Percentiles rank a stretch among this genome's conserved stretches.
These are phyloP conservation scores for Solanum chiquidenum DNA, from an alignment of 257 asterid species.

Conservation along the genomic window DNA sequence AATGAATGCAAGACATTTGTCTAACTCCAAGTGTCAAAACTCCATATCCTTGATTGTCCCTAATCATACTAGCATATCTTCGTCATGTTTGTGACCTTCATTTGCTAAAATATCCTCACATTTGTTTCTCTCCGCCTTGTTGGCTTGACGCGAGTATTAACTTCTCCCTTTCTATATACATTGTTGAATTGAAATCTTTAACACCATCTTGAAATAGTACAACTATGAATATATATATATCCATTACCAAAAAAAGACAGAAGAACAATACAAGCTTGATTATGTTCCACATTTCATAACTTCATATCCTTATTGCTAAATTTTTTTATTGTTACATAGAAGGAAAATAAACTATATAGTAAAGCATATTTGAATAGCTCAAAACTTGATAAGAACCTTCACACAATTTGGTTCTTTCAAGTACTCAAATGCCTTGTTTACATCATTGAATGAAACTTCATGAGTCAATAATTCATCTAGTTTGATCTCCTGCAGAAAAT, in stretches of 20 bases:
- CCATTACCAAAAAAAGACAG: not conserved
- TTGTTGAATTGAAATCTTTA: not conserved
- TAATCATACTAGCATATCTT: not conserved
- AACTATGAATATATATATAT: not conserved
- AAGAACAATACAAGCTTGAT: not conserved
- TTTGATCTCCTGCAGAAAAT: conserved; percentile 37
- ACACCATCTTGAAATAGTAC: not conserved
- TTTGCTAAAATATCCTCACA: not conserved
- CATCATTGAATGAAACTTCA: conserved; percentile 43
- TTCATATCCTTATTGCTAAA: not conserved
- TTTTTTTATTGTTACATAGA: not conserved
- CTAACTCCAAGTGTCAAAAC: not conserved
- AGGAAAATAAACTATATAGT: not conserved
- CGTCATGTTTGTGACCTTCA: not conserved
- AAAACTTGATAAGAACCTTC: conserved; percentile 52
- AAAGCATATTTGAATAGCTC: not conserved
- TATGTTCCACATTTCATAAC: not conserved
- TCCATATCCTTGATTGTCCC: not conserved
- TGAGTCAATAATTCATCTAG: conserved; percentile 47
- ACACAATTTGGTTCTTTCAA: conserved; percentile 39
- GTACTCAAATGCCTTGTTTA: conserved; percentile 42
- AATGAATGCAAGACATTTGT: not conserved
- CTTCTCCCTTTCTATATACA: not conserved
- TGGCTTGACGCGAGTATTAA: not conserved
- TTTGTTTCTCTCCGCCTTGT: not conserved